Base-by-base conservation (phyloP, 495 filamentous ascomycete species). In the Hypoxylon perforatum region DNA sequence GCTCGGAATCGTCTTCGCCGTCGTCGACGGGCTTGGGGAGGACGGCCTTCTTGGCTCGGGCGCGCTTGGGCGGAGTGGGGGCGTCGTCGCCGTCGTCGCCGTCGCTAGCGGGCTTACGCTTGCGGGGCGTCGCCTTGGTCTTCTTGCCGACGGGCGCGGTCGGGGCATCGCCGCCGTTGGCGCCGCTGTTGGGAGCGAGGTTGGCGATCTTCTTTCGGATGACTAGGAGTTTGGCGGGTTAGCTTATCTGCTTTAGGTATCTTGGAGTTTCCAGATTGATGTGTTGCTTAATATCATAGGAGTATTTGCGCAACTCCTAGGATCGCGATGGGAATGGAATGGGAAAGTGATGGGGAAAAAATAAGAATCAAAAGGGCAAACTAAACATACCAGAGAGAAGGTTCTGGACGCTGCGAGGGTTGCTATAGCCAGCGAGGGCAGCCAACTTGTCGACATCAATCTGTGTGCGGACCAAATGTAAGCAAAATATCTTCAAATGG, bases 381-480 rank as follows among this genome's bases (percentile, higher is more conserved):
- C 68, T 57, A 54, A 62, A 33, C 71, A 59, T 63, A 73, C 71
- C 18, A 25, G 0, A 2, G 0, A 73, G 10, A 7, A 71, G 9
- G 38, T 73, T 73, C 1, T 8, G 11, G 0, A 56, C 61, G 41
- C 64, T 66, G 6, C 22, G 23, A 6, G 49, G 46, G 18, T 69
- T 73, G 39, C 21, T 17, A 38, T 73, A 73, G 1, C 65, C 68
- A 3, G 60, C 57, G 12, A 73, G 54, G 17, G 33, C 38, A 5
- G 71, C 68, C 0, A 73, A 65, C 61, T 71, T 73, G 0, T 46
- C 33, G 19, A 9, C 22, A 25, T 73, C 65, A 6, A 71, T 12
- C 71, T 73, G n/a, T 6, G 22, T 19, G 33, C 4, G 4, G n/a
- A 25, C 39, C 22, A n/a, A 11, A 50, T 50, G 54, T 73, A 14